phyloP scores from a whole-genome alignment of 169 alveolate genomes.

The Eimeria acervulina region DNA sequence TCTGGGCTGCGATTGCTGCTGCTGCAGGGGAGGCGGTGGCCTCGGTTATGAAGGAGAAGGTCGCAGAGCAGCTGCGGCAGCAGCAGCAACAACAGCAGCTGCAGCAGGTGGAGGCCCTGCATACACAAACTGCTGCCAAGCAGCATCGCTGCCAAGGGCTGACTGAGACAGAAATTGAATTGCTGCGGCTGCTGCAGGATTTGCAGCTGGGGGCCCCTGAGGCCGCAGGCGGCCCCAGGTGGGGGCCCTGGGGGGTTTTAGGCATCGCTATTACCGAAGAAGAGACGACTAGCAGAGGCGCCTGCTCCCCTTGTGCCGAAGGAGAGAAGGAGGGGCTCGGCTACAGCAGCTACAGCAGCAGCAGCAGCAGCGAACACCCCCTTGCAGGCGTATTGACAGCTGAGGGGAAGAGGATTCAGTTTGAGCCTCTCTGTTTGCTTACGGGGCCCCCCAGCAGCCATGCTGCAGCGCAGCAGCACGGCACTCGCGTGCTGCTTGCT shows the following conservation, averaged over 20 bases:
- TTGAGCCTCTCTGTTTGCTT: not conserved
- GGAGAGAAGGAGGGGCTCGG: not conserved
- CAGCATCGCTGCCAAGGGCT: not conserved
- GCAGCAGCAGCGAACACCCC: not conserved
- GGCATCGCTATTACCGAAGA: conserved; percentile 17
- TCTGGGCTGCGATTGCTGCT: conserved; percentile 45
- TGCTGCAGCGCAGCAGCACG: conserved; percentile 10
- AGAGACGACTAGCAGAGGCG: not conserved
- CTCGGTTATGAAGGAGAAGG: conserved; percentile 39
- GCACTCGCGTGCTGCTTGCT: conserved; percentile 9
- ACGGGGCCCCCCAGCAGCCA: not conserved
- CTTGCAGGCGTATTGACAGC: not conserved
- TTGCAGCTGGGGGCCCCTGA: not conserved
- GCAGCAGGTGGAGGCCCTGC: not conserved
- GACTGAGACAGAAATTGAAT: not conserved
- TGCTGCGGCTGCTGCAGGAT: conserved; percentile 55
- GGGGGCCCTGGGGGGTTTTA: conserved; percentile 56
- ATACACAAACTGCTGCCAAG: not conserved
- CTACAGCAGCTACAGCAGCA: conserved; percentile 6
- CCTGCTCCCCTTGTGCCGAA: not conserved
- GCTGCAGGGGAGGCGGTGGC: conserved; percentile 60
- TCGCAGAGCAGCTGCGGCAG: not conserved
- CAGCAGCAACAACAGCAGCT: not conserved
- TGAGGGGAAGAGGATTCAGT: not conserved
- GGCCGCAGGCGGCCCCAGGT: not conserved